Conservation (phyloP, 768 basidiomycete genomes). For the Amanita pseudoporphyria region DNA sequence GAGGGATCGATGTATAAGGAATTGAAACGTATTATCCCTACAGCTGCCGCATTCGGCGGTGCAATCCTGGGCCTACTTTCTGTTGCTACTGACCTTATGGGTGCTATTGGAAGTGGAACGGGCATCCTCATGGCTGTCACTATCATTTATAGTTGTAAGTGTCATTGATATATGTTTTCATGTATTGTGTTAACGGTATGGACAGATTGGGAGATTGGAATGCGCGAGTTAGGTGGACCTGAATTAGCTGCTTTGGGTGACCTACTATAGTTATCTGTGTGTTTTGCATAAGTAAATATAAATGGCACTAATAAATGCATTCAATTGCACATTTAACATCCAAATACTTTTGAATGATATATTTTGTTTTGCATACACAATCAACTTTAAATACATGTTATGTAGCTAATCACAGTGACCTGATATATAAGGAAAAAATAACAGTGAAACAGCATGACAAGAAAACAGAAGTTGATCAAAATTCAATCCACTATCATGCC, state of each 20-base stretch:
- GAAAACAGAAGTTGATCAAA: too few relatives aligned
- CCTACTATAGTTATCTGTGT: slow-evolving; percentile 41
- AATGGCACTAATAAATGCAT: not conserved
- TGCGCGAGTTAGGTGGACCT: slow-evolving; percentile 76
- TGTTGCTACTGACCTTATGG: slow-evolving; percentile 89
- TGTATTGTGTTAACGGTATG: not conserved
- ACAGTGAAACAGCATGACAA: too few relatives aligned
- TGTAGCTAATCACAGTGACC: too few relatives aligned
- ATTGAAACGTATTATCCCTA: slow-evolving; percentile 95
- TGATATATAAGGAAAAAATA: too few relatives aligned
- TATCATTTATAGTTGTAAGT: slow-evolving; percentile 89
- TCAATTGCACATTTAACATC: too few relatives aligned
- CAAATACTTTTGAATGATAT: too few relatives aligned
- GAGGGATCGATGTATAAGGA: slow-evolving; percentile 99
- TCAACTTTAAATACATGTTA: too few relatives aligned
- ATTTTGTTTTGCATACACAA: too few relatives aligned
- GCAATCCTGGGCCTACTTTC: slow-evolving; percentile 91
- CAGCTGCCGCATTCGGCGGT: slow-evolving; percentile 94
- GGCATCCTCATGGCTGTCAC: slow-evolving; percentile 98
- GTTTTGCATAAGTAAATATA: not conserved
- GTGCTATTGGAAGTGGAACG: slow-evolving; percentile 91
- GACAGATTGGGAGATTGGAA: slow-evolving; percentile 91
- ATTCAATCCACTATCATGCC: too few relatives aligned
- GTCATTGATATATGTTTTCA: slow-evolving; percentile 3
- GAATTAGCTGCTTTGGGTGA: slow-evolving; percentile 80